These are phyloP conservation scores for Kazachstania kunashirensis DNA, from an alignment of 805 yeast species.

Conservation along the genomic window DNA sequence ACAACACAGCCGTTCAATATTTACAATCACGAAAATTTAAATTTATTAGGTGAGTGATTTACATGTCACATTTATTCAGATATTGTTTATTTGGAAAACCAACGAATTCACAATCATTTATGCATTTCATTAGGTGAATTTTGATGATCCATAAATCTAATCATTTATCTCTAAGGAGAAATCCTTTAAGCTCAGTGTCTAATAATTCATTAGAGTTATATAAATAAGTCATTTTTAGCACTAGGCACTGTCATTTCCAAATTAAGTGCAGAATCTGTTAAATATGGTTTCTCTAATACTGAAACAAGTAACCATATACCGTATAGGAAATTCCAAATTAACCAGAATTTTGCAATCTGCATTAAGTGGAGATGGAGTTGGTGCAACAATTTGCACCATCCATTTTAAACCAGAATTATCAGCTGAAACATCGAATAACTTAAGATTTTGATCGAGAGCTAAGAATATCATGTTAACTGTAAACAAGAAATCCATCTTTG, in stretches of 20 bases:
- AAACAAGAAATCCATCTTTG: slow-evolving; percentile 32
- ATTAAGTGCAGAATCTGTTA: slow-evolving; percentile 38
- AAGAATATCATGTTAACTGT: slow-evolving; percentile 72
- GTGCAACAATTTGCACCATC: slow-evolving; percentile 79
- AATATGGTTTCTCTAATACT: slow-evolving; percentile 16
- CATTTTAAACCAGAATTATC: slow-evolving; percentile 50
- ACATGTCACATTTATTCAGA: no score
- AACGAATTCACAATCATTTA: no score
- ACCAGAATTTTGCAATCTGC: slow-evolving; percentile 90
- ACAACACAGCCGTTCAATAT: no score
- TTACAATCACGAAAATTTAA: no score
- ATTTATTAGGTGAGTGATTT: no score
- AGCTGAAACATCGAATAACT: slow-evolving; percentile 78
- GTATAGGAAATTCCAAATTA: slow-evolving; percentile 83
- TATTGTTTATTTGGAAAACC: no score
- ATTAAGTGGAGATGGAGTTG: slow-evolving; percentile 74
- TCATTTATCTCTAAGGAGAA: no score
- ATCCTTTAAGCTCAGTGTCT: no score
- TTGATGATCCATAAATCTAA: no score
- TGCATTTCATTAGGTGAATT: no score
- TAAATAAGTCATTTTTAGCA: slow-evolving; percentile 83
- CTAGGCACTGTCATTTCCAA: slow-evolving; percentile 87
- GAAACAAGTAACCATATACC: slow-evolving; percentile 51
- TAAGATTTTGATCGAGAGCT: slow-evolving; percentile 89
- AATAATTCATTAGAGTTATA: no score